Percentiles rank a stretch among this genome's conserved stretches.
These are phyloP conservation scores for Acanthamoeba rhysodes DNA, from an alignment of 208 protist genomes.

Conservation along the genomic window DNA sequence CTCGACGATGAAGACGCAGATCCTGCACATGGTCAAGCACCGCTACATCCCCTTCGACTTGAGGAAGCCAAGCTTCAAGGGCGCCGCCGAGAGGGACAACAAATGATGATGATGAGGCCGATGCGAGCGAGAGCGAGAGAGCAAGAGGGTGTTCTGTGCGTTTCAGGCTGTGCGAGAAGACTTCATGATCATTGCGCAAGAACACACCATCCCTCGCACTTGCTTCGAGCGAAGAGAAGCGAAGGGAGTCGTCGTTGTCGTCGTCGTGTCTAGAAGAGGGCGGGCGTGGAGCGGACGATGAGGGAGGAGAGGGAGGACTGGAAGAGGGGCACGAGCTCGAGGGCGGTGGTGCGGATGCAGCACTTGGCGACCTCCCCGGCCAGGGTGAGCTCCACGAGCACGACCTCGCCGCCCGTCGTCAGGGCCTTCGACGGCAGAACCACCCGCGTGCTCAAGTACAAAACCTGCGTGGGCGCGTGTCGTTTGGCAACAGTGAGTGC, in stretches of 20 bases:
- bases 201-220: too few relatives aligned
- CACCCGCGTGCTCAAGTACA: slow-evolving; percentile 44
- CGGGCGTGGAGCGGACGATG: background rate
- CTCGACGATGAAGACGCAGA: slow-evolving; percentile 96
- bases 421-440: background rate
- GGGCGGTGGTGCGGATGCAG: slow-evolving; percentile 48
- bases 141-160: too few relatives aligned
- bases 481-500: background rate
- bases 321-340: slow-evolving; percentile 13
- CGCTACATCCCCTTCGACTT: slow-evolving; percentile 93
- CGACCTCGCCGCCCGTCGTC: slow-evolving; percentile 21
- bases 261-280: slow-evolving; percentile 1
- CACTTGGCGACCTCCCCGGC: slow-evolving; percentile 24
- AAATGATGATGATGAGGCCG: background rate
- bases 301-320: slow-evolving; percentile 4
- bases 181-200: too few relatives aligned
- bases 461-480: background rate
- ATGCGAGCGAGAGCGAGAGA: too few relatives aligned
- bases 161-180: too few relatives aligned
- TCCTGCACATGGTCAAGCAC: slow-evolving; percentile 98
- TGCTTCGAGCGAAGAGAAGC: too few relatives aligned
- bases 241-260: too few relatives aligned
- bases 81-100: slow-evolving; percentile 55
- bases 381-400: slow-evolving; percentile 66
- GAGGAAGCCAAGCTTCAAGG: slow-evolving; percentile 85